Conservation (phyloP, 305 asterid species). For the Ilex paraguariensis region DNA sequence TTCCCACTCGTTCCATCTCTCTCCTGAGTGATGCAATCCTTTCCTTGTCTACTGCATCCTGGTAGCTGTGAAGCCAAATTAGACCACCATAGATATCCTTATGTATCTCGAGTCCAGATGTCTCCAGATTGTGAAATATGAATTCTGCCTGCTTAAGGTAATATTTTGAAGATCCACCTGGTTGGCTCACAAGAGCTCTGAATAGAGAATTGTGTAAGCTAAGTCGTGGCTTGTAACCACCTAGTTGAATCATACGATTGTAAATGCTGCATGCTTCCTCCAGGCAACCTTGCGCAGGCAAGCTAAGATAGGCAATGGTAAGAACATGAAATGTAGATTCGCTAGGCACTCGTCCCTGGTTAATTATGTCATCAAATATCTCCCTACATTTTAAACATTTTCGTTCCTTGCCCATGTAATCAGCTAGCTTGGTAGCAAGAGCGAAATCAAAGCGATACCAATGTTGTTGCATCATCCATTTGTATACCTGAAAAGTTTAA, state of each 20-base stretch:
- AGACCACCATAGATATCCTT: slow-evolving; percentile 74
- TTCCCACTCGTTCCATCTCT: slow-evolving; percentile 56
- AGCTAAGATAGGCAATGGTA: slow-evolving; percentile 78
- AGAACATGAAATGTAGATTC: slow-evolving; percentile 86
- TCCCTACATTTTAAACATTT: slow-evolving; percentile 81
- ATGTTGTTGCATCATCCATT: slow-evolving; percentile 90
- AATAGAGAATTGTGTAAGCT: slow-evolving; percentile 86
- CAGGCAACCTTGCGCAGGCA: slow-evolving; percentile 47
- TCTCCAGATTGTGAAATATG: slow-evolving; percentile 57
- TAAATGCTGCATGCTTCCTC: slow-evolving; percentile 78
- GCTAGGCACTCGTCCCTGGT: slow-evolving; percentile 75
- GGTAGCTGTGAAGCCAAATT: slow-evolving; percentile 91
- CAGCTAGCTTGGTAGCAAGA: slow-evolving; percentile 83
- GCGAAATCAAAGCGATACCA: slow-evolving; percentile 85
- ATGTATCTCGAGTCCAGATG: slow-evolving; percentile 59
- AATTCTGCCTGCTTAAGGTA: slow-evolving; percentile 83
- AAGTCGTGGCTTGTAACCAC: slow-evolving; percentile 76
- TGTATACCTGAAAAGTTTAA: slow-evolving; percentile 55
- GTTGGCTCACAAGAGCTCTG: slow-evolving; percentile 60
- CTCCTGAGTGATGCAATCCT: slow-evolving; percentile 55
- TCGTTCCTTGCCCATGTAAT: slow-evolving; percentile 85
- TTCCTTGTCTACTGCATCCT: slow-evolving; percentile 64
- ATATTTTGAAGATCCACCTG: slow-evolving; percentile 47
- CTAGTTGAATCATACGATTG: slow-evolving; percentile 87
- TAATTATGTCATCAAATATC: slow-evolving; percentile 69